Conservation (phyloP, 202 grass and related monocot species). For the Dendrocalamus latiflorus region DNA sequence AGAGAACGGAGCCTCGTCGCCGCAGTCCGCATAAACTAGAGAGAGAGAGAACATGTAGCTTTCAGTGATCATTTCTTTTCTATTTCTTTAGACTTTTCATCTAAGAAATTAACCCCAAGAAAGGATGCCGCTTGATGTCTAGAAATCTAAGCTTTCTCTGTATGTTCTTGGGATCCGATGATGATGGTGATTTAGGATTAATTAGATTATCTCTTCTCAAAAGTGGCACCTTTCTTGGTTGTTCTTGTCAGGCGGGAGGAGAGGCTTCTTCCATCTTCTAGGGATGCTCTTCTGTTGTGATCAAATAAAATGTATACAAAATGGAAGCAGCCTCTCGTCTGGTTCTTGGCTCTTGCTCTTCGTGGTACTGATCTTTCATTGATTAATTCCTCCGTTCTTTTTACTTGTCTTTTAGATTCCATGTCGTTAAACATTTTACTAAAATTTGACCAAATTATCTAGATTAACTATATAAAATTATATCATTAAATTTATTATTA, state of each 20-base stretch:
- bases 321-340: constrained; percentile 26
- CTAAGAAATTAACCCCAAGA: constrained; percentile 60
- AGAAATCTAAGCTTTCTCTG: constrained; percentile 31
- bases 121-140: constrained; percentile 34
- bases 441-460: no score
- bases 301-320: constrained; percentile 16
- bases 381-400: neutral
- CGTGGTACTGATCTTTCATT: constrained; percentile 8
- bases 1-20: constrained; percentile 30
- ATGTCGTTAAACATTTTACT: no score
- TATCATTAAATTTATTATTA: no score
- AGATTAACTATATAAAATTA: no score
- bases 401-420: no score
- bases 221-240: constrained; percentile 37
- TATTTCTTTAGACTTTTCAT: constrained; percentile 20
- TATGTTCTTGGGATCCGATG: constrained; percentile 46
- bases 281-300: constrained; percentile 24
- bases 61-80: constrained; percentile 39
- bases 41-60: constrained; percentile 30
- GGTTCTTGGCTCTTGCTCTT: neutral
- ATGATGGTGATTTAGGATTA: constrained; percentile 41
- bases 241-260: constrained; percentile 18
- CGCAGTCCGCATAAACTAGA: constrained; percentile 45
- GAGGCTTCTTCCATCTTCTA: constrained; percentile 7
- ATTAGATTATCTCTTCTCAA: constrained; percentile 51